A percentile compares a stretch with the other conserved stretches of the same genome.
Conservation (phyloP, 164 flowering plant species). For the Chimonanthus salicifolius region DNA sequence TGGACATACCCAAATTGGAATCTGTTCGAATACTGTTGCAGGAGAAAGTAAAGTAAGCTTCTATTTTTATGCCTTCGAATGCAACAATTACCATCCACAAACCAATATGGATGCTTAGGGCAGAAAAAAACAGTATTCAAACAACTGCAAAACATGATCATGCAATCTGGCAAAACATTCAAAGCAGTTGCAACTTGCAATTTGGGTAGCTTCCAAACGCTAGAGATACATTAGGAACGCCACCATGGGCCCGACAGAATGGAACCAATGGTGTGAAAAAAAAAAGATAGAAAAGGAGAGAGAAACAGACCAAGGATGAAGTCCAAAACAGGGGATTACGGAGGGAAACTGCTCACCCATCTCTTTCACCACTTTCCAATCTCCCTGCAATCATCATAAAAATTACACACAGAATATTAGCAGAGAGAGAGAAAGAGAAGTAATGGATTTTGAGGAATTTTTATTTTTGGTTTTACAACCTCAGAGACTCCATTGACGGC, state of each 20-base stretch:
- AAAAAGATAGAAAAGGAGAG: not conserved
- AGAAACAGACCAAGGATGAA: conserved; percentile 68
- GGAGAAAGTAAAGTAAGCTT: no score
- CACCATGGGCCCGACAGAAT: not conserved
- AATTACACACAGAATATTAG: not conserved
- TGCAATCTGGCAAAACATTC: not conserved
- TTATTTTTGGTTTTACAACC: conserved; percentile 16
- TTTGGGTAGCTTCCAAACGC: not conserved
- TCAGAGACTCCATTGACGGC: conserved; percentile 91
- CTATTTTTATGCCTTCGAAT: not conserved
- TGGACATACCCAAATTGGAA: not conserved
- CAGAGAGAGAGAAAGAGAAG: not conserved
- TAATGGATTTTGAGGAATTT: not conserved
- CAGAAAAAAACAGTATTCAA: not conserved
- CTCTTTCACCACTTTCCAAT: conserved; percentile 80
- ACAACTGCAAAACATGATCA: not conserved
- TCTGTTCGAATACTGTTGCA: no score
- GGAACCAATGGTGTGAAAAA: not conserved
- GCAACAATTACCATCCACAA: no score
- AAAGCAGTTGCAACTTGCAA: not conserved
- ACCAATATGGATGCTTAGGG: not conserved
- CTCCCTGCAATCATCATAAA: conserved; percentile 32
- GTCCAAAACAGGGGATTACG: conserved; percentile 78
- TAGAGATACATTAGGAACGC: not conserved
- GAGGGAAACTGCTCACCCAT: conserved; percentile 59